Base-by-base conservation (phyloP, 2,329 filamentous ascomycete species). In the Aspergillus clavatus region DNA sequence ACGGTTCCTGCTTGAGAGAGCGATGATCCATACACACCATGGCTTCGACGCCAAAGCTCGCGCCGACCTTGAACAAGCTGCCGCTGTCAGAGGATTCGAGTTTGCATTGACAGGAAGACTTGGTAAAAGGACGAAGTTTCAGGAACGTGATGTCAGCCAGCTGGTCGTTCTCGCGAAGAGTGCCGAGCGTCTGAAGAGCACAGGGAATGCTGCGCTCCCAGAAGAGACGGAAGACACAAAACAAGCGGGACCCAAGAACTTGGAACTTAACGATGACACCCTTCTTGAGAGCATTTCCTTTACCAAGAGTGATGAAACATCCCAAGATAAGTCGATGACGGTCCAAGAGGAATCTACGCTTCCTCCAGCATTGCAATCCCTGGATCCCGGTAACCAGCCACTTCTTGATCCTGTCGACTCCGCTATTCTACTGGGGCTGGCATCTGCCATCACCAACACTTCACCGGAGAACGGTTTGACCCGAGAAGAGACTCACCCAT, bases 401-500 rank as follows among this genome's bases (percentile, higher is more conserved):
- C 80, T 86, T 48, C 77, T 98, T 1, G 76, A 83, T 3, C 82
- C 91, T 2, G 73, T 96, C 6, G 93, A 98, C 63, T 90, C 95
- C 19, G 87, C 94, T 41, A 91, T 95, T 21, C 76, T 98, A 7
- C 79, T 98, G 1, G 75, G 76, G 7, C 66, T 81, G 7, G 89
- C 89, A 0, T 91, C 94, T 42, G 95, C 89, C 0, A 82, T 97
- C 48, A 94, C 87, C 50, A 95, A 97, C 60, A 89, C 87, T 0
- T 85, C 89, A 0, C 89, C 93, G 0, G 76, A 82, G 1, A 86
- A 97, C 62, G 84, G 87, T 0, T 74, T 98, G 1, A 97, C 90
- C 0, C 79, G 89, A n/a, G 90, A 97, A 68, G 89, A 97, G 63
- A 91, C 95, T 4, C 70, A 95, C 1, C 93, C 93, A 0, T 98